Percentiles rank a stretch among this genome's conserved stretches.
phyloP scores from a whole-genome alignment of 805 yeast species.

The Lachancea lanzarotensis region DNA sequence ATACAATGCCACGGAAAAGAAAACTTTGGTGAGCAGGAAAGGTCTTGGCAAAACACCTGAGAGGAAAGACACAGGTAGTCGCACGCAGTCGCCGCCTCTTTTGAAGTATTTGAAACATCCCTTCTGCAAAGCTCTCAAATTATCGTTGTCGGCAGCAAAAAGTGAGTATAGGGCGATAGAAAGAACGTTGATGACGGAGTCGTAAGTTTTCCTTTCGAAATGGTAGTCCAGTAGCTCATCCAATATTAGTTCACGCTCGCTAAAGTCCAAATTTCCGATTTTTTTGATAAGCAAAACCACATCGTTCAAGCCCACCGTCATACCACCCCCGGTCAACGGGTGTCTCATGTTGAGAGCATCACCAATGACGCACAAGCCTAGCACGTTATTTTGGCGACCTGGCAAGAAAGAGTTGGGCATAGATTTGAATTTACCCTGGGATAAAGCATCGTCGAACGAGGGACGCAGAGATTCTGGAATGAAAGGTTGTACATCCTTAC shows the following conservation, averaged over 20 bases:
- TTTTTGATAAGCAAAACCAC: constrained; percentile 55
- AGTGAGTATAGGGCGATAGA: constrained; percentile 85
- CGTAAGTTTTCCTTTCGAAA: constrained; percentile 66
- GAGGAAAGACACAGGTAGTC: constrained; percentile 74
- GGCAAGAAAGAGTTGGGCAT: constrained; percentile 94
- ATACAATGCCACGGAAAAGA: constrained; percentile 85
- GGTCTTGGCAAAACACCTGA: constrained; percentile 80
- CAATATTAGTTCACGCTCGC: constrained; percentile 50
- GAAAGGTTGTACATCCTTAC: constrained; percentile 52
- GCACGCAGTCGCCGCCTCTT: constrained; percentile 74
- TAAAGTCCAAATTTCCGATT: constrained; percentile 38
- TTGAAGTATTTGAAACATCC: constrained; percentile 88
- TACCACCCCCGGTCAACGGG: constrained; percentile 98
- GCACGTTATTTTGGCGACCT: constrained; percentile 61
- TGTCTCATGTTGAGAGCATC: constrained; percentile 97
- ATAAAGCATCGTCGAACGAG: constrained; percentile 60
- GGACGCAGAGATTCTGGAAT: constrained; percentile 63
- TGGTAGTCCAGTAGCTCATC: constrained; percentile 63
- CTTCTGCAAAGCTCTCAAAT: constrained; percentile 62
- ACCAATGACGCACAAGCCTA: constrained; percentile 79
- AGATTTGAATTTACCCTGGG: constrained; percentile 52
- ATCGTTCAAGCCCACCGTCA: constrained; percentile 95
- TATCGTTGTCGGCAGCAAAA: constrained; percentile 75
- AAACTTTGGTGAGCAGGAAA: constrained; percentile 68
- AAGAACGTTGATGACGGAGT: constrained; percentile 80